These are phyloP conservation scores for Coemansia sp. DNA, from an alignment of 192 early-diverging fungal species.

Conservation along the genomic window DNA sequence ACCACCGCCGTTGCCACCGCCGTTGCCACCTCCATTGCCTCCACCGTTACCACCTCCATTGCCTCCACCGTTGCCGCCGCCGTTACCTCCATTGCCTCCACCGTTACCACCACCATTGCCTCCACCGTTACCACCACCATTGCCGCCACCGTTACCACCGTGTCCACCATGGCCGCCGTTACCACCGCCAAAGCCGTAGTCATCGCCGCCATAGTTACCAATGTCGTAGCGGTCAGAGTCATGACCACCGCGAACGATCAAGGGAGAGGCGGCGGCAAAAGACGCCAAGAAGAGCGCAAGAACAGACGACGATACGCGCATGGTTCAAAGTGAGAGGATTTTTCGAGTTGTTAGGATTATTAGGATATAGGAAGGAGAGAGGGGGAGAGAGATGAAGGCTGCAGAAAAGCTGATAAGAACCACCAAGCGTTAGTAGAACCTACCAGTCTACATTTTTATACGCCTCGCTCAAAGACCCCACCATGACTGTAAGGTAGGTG, in stretches of 20 bases:
- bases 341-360: neutral
- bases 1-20: slow-evolving; percentile 10
- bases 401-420: slow-evolving; percentile 5
- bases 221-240: neutral
- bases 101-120: slow-evolving; percentile 8
- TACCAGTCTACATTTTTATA: neutral
- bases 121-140: slow-evolving; percentile 4
- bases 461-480: neutral
- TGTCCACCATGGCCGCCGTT: slow-evolving; percentile 4
- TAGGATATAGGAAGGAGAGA: neutral
- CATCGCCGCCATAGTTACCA: slow-evolving; percentile 7
- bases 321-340: slow-evolving; percentile 4
- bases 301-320: slow-evolving; percentile 38
- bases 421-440: neutral
- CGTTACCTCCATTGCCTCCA: neutral
- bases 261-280: slow-evolving; percentile 26
- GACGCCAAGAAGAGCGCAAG: slow-evolving; percentile 22
- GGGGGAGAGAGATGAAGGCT: slow-evolving; percentile 2
- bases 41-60: slow-evolving; percentile 8
- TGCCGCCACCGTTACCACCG: slow-evolving; percentile 16
- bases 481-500: neutral
- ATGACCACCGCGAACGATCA: slow-evolving; percentile 7
- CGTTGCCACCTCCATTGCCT: slow-evolving; percentile 5
- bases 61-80: neutral
- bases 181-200: slow-evolving; percentile 3